Evolutionary conservation across 163 green algal genomes (phyloP).

Genomic region (Scenedesmus sp.): DNA sequence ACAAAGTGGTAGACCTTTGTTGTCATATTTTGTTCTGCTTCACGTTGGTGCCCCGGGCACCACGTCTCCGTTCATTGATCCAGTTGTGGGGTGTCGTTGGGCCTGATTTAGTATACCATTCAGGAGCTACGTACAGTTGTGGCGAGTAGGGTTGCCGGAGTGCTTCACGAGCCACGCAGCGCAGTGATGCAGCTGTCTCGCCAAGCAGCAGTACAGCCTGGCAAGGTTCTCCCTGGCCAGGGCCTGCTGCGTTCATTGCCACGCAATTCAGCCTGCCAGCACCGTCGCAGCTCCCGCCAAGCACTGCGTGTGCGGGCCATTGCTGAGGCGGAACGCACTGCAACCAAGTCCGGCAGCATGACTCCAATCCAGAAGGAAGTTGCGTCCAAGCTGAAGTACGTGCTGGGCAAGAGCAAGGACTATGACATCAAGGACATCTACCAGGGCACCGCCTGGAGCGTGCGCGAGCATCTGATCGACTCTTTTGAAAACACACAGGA

Average conservation of each 20-base stretch:
- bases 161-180: neutral
- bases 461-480: constrained; percentile 89
- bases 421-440: constrained; percentile 44
- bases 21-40: constrained; percentile 4
- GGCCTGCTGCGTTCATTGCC: constrained; percentile 11
- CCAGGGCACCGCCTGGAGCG: constrained; percentile 59
- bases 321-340: constrained; percentile 35
- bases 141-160: constrained; percentile 28
- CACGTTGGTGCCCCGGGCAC: neutral
- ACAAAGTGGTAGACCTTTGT: neutral
- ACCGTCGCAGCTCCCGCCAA: constrained; percentile 40
- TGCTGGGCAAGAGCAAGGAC: constrained; percentile 55
- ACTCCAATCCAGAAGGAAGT: constrained; percentile 56
- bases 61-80: neutral
- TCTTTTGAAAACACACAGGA: constrained; percentile 88
- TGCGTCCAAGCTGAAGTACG: constrained; percentile 63
- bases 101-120: neutral
- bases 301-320: constrained; percentile 35
- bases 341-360: constrained; percentile 34
- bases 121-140: neutral
- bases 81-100: neutral
- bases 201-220: constrained; percentile 12
- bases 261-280: constrained; percentile 3
- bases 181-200: constrained; percentile 50
- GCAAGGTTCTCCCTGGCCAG: constrained; percentile 24